Conservation (phyloP, 306 rosid species). For the Begonia fuchsioides region DNA sequence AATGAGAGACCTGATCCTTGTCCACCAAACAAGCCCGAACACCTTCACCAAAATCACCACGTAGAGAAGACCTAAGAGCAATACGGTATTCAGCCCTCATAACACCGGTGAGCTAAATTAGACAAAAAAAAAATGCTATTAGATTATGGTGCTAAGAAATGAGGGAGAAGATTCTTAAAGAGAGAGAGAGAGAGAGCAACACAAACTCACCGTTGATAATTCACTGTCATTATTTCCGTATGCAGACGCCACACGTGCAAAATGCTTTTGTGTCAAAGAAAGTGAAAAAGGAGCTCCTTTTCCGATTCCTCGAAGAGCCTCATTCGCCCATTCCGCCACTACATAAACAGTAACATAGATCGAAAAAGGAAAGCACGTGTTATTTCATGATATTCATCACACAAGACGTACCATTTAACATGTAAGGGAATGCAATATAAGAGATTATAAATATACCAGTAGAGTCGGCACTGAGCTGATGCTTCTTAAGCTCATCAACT, state of each 20-base stretch:
- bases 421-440: background rate
- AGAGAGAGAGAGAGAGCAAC: no score
- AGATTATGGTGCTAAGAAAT: no score
- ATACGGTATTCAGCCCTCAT: constrained; percentile 89
- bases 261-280: constrained; percentile 59
- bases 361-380: no score
- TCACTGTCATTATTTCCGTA: constrained; percentile 30
- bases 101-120: constrained; percentile 55
- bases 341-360: constrained; percentile 8
- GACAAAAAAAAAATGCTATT: background rate
- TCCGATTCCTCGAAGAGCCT: constrained; percentile 80
- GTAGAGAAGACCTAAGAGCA: constrained; percentile 70
- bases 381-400: no score
- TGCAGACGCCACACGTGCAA: constrained; percentile 68
- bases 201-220: constrained; percentile 55
- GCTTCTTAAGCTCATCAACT: constrained; percentile 48
- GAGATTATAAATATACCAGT: constrained; percentile 34
- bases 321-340: constrained; percentile 91
- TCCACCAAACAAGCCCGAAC: constrained; percentile 92
- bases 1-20: constrained; percentile 72
- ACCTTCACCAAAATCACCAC: constrained; percentile 84
- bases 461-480: constrained; percentile 49
- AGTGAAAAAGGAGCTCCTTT: constrained; percentile 97
- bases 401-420: no score
- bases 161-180: background rate